Evolutionary conservation across 805 yeast genomes (phyloP), one percentile per base, ranked within the genome.

Genomic region (Candida sonorensis): DNA sequence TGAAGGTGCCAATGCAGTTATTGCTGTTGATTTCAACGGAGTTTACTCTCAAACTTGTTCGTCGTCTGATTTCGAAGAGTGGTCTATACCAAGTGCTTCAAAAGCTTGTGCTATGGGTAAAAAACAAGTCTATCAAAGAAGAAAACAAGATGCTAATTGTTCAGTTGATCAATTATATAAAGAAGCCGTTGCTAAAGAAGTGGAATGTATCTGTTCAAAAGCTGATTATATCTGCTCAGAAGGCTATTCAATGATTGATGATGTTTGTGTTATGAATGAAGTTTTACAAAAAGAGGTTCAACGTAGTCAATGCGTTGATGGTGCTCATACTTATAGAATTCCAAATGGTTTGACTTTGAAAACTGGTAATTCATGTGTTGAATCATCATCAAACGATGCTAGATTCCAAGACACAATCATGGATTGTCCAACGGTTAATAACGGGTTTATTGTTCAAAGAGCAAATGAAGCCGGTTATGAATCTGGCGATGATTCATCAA

Each of bases 221-320:
- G 62, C 54, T 6, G 88, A 81, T 48, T 81, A 66, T 45, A 84
- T 77, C 44, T 81, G 92, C 54, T 62, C 69, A 3, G 62, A 57
- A 26, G 75, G 73, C 20, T 70, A 62, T 38, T 37, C 41, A 2
- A 54, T 40, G 26, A 43, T 44, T 0, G 45, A 54, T 19, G 68
- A 69, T 2, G 45, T 54, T 8, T 80, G 88, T 62, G 66, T 65
- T 11, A 36, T 41, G 9, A 15, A 11, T 17, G 5, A 15, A 7
- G n/a, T 17, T 10, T 25, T 37, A 4, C 38, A 40, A 27, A 23
- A 25, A 9, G 30, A 41, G 16, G 25, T 40, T 18, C 18, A 24
- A 7, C 8, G 23, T 4, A 26, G 29, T 13, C 45, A 41, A 30
- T 43, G 47, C 30, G 17, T 23, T n/a, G n/a, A 27, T 10, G 44